Base-by-base conservation (phyloP, 2,329 filamentous ascomycete genomes). In the Hymenoscyphus infarciens region DNA sequence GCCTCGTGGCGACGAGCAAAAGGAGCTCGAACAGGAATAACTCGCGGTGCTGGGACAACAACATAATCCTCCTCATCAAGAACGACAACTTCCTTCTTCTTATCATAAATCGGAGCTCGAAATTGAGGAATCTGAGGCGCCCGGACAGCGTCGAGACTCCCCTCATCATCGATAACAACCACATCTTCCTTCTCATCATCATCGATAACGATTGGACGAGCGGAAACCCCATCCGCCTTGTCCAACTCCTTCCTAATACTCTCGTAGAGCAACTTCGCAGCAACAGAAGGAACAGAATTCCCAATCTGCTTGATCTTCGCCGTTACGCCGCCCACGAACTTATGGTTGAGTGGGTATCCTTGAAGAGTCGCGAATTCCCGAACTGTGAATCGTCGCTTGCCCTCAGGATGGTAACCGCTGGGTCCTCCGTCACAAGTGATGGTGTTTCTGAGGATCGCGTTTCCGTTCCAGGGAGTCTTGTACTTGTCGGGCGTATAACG, bases 211-310 rank as follows among this genome's bases (percentile, higher is more conserved):
- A 53, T 35, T 13, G n/a, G n/a, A 19, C 11, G 10, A 10, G 52
- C 49, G 8, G 55, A 15, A 16, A 56, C 31, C n/a, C 59, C 59
- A 60, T 60, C 59, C 16, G 11, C 52, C 15, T 25, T 22, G 6
- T 61, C 52, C 29, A 61, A 25, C 29, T 45, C 33, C n/a, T 15
- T 45, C 8, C 38, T 25, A 1, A 61, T 49, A 6, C 59, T 31
- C 65, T 71, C 71, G 53, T 75, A 71, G 39, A 74, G 67, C 0
- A 78, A 73, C n/a, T 74, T 72, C 2, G 83, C 83, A 0, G 81
- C 80, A 27, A 76, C 76, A 0, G 89, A 84, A 0, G 90, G 88
- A 22, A 93, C 91, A 0, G 90, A 90, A 68, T 94, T 94, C 0
- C 90, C 90, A 65, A 93, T 89, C 71, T 92, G 89, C 10, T 39